phyloP scores from a whole-genome alignment of 2,329 filamentous ascomycete genomes.

The Fusarium caatingaense region DNA sequence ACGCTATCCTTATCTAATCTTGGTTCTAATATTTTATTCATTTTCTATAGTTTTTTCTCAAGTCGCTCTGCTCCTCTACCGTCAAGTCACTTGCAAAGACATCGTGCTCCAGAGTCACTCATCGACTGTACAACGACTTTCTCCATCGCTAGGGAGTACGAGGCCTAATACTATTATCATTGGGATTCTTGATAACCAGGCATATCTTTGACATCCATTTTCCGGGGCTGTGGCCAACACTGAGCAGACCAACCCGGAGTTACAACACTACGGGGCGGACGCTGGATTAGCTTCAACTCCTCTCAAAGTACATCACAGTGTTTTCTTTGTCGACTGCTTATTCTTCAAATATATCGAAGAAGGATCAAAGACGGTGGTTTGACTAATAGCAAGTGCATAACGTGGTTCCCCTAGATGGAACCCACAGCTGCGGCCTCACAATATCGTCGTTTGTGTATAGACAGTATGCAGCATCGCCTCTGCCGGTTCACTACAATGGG shows the following conservation, averaged over 20 bases:
- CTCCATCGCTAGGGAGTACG: background rate
- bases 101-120: background rate
- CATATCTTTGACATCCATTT: background rate
- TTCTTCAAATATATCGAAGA: background rate
- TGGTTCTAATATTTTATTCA: rapidly evolving
- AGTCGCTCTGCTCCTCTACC: background rate
- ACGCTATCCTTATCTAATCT: background rate
- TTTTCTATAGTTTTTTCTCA: background rate
- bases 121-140: background rate
- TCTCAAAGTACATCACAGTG: background rate
- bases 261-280: background rate
- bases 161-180: background rate
- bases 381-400: background rate
- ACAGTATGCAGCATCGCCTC: background rate
- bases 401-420: background rate
- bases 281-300: background rate
- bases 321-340: background rate
- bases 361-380: background rate
- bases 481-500: background rate
- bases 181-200: background rate
- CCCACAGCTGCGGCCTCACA: background rate
- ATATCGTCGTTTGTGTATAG: background rate
- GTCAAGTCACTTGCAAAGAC: background rate
- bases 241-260: background rate
- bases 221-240: background rate